Evolutionary conservation across 106 monocot genomes (phyloP), one percentile per base, ranked within the genome.

Genomic region (Platanthera zijinensis): DNA sequence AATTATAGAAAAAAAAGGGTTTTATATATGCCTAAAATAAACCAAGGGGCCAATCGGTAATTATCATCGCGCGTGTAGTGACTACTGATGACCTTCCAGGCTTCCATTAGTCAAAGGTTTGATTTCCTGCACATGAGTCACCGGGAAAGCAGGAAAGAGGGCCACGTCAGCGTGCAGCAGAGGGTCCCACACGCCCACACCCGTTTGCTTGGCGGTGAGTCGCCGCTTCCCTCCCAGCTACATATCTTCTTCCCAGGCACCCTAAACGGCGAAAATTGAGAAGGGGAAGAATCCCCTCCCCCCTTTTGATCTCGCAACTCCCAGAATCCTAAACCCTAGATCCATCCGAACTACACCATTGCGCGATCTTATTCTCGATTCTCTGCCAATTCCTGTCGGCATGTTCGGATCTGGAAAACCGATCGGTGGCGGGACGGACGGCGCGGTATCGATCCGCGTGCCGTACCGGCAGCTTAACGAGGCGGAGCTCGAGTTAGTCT

Each of bases 401-500:
- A 14, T n/a, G 47, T 32, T n/a, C 32, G 17, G 48, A 70, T 70
- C 76, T 48, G 76, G 10, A 45, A 18, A 61, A 32, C 22, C 15
- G 48, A 48, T 8, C 17, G 21, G 18, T 13, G 50, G 75, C n/a
- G 52, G n/a, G 54, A 72, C 71, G 84, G 79, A 82, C 32, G 61
- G 72, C 56, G 59, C 57, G 71, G 21, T 57, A 59, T 76, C 84
- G 57, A 82, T 79, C 82, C 87, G 85, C 10, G 63, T 88, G 13
- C 88, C 88, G 7, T 88, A 88, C 75, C 82, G 85, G 48, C 82
- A 83, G 78, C 77, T 88, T 22, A 82, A 75, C 46, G 75, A 85
- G 53, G 84, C 85, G 15, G 88, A 88, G 77, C 70, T 88, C 10
- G 88, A 88, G 85, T 82, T 88, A 56, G 83, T 85, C 73, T 61